Base-by-base conservation (phyloP, 129 eudicot species). In the Artemisia annua region DNA sequence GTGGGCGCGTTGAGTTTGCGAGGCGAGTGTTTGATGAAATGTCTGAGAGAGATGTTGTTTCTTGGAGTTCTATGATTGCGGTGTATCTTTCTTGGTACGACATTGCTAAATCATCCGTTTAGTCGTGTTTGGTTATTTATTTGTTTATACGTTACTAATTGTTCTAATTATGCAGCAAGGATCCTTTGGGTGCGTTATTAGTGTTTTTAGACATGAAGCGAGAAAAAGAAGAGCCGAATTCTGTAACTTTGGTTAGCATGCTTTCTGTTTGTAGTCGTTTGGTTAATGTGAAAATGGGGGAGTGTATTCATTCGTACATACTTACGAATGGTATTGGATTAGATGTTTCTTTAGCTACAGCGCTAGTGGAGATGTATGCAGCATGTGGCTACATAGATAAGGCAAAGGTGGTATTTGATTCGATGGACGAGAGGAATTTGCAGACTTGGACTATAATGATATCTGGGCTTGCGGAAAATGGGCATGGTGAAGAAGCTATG, bases 371-470 rank as follows among this genome's bases (percentile, higher is more conserved):
- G 61, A 73, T 73, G 70, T 73, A 73, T 24, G 19, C 78, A 7
- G 32, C 61, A 8, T 73, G 78, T 50, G 78, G 78, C 49, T 62
- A 63, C 63, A 19, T 50, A 62, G 70, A 63, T 16, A 73, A 62
- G 19, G 70, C 63, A 2, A 28, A 49, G 4, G 11, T 63, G 18
- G 19, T 73, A 35, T 73, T 73, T 28, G 52, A 73, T 14, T 63
- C 70, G 6, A 73, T 63, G 63, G 5, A 3, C 11, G 48, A 63
- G 13, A 73, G 52, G 5, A 73, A 63, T 50, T 55, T 73, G 70
- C 78, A 73, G 15, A 61, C 78, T 11, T 73, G 70, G 70, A 73
- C 78, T 63, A 73, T 73, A 17, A 73, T 50, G 63, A 73, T 62
- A 15, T 73, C 78, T 0, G 70, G 78, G 52, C 60, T 62, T 73